Evolutionary conservation across 805 yeast genomes (phyloP).

Genomic region (Jamesozyma piceae): DNA sequence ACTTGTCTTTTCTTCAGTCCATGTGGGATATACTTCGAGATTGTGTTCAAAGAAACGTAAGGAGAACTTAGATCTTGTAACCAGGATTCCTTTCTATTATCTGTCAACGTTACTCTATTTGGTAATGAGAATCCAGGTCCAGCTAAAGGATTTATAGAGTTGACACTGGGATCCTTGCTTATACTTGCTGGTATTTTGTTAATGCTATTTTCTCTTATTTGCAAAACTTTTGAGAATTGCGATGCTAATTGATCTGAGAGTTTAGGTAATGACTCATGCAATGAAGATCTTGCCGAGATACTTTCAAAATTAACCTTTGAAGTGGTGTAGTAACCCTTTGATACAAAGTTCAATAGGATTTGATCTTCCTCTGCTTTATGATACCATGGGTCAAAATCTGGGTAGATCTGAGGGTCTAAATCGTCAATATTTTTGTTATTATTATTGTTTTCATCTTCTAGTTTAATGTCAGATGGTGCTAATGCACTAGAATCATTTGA

Average conservation of each 20-base stretch:
- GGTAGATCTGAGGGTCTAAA: constrained; percentile 13
- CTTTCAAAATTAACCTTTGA: constrained; percentile 30
- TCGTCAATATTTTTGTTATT: background rate
- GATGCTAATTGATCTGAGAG: constrained; percentile 23
- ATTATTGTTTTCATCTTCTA: background rate
- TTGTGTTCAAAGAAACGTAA: constrained; percentile 50
- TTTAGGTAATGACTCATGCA: constrained; percentile 27
- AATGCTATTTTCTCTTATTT: constrained; percentile 26
- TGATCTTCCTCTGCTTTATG: constrained; percentile 27
- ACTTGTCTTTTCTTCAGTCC: constrained; percentile 70
- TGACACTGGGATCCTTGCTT: background rate
- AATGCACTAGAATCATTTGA: background rate
- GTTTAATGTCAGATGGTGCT: background rate
- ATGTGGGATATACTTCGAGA: constrained; percentile 79
- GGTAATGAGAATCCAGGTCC: constrained; percentile 29
- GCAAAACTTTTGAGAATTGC: constrained; percentile 23
- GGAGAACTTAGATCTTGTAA: constrained; percentile 67
- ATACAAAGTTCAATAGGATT: constrained; percentile 24
- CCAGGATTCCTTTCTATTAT: constrained; percentile 80
- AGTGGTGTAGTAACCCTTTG: constrained; percentile 28
- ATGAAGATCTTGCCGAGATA: constrained; percentile 30
- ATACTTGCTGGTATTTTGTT: constrained; percentile 19
- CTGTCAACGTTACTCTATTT: constrained; percentile 73
- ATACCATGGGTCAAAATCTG: constrained; percentile 31
- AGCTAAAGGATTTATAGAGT: constrained; percentile 15